phyloP scores from a whole-genome alignment of 352 stramenopile species.

The Globisporangium nodosum region DNA sequence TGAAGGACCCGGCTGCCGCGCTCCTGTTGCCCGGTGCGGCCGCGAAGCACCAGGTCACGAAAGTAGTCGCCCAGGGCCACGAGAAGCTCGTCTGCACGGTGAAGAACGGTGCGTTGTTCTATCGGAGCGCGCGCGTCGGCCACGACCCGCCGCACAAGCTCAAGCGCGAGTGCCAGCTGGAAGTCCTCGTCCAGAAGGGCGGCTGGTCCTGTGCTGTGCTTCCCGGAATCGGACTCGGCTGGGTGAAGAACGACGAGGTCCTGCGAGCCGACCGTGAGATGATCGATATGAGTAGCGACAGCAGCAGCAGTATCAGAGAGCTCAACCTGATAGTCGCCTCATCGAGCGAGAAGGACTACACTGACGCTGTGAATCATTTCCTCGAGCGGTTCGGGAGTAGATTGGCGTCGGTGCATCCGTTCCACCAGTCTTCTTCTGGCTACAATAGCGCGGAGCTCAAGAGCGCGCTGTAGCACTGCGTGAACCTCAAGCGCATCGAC shows the following conservation, averaged over 20 bases:
- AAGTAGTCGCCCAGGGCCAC: not conserved
- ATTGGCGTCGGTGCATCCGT: not conserved
- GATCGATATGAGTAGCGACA: not conserved
- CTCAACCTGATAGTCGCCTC: not conserved
- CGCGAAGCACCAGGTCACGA: no score
- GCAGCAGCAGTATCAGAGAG: no score
- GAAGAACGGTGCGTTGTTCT: constrained; percentile 2
- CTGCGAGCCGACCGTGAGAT: not conserved
- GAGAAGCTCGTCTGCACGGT: constrained; percentile 2
- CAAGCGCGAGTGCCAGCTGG: not conserved
- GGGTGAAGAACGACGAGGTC: not conserved
- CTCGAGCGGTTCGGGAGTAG: constrained; percentile 1
- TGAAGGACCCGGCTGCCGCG: not conserved
- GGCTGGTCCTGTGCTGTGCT: constrained; percentile 3
- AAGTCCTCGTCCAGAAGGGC: constrained; percentile 2
- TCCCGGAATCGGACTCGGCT: constrained; percentile 1
- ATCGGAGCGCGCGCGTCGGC: not conserved
- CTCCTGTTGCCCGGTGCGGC: not conserved
- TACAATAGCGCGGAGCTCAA: not conserved
- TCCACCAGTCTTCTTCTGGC: not conserved
- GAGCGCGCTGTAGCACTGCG: not conserved
- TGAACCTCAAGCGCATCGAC: not conserved
- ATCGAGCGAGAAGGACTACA: not conserved
- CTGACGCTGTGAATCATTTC: not conserved
- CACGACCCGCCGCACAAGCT: not conserved